A percentile compares a stretch with the other conserved stretches of the same genome.
phyloP scores from a whole-genome alignment of 352 stramenopile genomes.

The Phytophthora ramorum region DNA sequence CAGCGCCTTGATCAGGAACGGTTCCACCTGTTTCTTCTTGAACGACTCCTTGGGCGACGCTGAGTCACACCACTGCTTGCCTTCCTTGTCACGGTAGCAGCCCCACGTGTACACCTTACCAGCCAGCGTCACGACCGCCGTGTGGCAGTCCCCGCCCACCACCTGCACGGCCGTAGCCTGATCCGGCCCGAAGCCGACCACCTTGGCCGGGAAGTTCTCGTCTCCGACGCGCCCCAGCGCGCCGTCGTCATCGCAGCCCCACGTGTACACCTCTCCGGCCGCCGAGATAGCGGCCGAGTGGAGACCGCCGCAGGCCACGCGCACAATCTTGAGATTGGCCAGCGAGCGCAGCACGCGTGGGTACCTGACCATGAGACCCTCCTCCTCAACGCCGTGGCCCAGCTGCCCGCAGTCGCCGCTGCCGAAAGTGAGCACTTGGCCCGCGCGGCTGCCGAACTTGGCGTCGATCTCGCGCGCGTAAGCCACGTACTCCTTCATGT shows the following conservation, averaged over 20 bases:
- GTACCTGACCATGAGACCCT: conserved; percentile 83
- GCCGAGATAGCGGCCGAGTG: conserved; percentile 90
- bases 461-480: conserved; percentile 70
- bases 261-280: conserved; percentile 93
- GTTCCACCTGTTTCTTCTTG: conserved; percentile 78
- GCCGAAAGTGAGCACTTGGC: conserved; percentile 84
- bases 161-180: conserved; percentile 64
- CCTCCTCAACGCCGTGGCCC: conserved; percentile 88
- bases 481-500: conserved; percentile 81
- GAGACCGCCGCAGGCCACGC: conserved; percentile 91
- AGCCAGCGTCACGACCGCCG: conserved; percentile 83
- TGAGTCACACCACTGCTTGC: conserved; percentile 91
- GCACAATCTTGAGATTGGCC: conserved; percentile 51
- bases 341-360: conserved; percentile 63
- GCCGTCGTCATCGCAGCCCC: conserved; percentile 94
- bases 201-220: conserved; percentile 75
- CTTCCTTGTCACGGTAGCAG: conserved; percentile 97
- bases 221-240: conserved; percentile 88
- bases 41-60: conserved; percentile 70
- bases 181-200: conserved; percentile 64
- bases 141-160: conserved; percentile 95
- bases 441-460: conserved; percentile 59
- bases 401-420: conserved; percentile 94
- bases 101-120: conserved; percentile 96
- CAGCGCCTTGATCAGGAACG: conserved; percentile 68